These are phyloP conservation scores for Azolla pinnata DNA, from an alignment of 75 land plant species.

Conservation along the genomic window DNA sequence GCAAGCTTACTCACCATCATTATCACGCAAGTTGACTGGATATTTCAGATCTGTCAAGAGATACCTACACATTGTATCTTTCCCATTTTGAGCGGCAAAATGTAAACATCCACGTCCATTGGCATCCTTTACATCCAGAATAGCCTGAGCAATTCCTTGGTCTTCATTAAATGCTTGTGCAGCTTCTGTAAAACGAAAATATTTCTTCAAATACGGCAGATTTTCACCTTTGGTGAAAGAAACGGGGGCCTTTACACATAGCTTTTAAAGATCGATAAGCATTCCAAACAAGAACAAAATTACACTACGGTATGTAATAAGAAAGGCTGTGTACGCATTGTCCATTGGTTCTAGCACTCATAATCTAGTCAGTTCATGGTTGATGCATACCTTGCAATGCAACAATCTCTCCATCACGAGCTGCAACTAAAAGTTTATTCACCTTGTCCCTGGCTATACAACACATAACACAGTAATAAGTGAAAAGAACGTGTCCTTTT, in stretches of 20 bases:
- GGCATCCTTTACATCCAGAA: conserved; percentile 80
- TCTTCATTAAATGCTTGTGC: conserved; percentile 46
- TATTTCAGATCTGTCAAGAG: conserved; percentile 71
- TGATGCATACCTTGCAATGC: conserved; percentile 61
- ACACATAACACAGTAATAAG: conserved; percentile 5
- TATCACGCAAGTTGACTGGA: conserved; percentile 55
- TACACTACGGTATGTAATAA: no score
- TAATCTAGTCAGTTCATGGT: no score
- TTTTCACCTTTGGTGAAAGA: no score
- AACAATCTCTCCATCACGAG: conserved; percentile 51
- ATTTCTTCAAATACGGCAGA: no score
- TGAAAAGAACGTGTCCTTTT: no score
- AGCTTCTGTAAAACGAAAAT: conserved; percentile 23
- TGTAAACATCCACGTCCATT: conserved; percentile 86
- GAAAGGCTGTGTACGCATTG: no score
- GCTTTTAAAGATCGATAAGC: no score
- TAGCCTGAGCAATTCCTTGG: conserved; percentile 52
- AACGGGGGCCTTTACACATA: no score
- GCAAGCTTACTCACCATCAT: conserved; percentile 47
- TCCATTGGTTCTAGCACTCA: no score
- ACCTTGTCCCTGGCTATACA: conserved; percentile 68
- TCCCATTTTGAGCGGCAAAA: conserved; percentile 92
- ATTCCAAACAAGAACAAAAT: no score
- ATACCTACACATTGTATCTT: conserved; percentile 72
- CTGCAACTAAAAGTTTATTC: conserved; percentile 59